Percentiles rank a stretch among this genome's conserved stretches.
Conservation (phyloP, 129 eudicot species). For the Arctium lappa region DNA sequence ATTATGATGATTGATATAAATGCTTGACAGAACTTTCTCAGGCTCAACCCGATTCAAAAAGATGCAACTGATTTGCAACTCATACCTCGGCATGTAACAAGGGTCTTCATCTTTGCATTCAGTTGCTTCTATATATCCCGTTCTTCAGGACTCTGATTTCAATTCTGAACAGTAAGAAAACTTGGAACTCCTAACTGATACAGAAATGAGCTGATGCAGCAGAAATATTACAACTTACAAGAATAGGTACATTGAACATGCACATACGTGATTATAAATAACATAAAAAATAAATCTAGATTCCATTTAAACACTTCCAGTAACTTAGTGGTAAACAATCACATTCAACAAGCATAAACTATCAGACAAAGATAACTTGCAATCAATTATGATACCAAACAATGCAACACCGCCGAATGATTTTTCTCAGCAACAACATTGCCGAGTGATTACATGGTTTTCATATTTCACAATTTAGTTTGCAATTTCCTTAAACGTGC, state of each 20-base stretch:
- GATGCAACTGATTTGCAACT: not conserved
- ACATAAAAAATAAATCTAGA: not conserved
- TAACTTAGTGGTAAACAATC: not conserved
- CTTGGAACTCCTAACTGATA: not conserved
- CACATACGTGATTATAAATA: not conserved
- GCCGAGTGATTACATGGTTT: too few species aligned
- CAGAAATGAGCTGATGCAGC: not conserved
- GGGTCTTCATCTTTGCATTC: conserved; percentile 33
- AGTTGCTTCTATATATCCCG: conserved; percentile 13
- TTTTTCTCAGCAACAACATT: too few species aligned
- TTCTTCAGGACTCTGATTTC: conserved; percentile 10
- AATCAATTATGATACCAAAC: too few species aligned
- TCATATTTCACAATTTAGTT: too few species aligned
- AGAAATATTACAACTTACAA: not conserved
- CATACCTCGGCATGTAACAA: conserved; percentile 35
- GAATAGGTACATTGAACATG: not conserved
- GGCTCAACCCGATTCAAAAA: not conserved
- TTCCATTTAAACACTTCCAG: not conserved
- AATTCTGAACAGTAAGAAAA: conserved; percentile 5
- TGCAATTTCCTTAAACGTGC: too few species aligned
- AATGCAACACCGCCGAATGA: too few species aligned
- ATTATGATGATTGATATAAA: not conserved
- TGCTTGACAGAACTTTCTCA: not conserved
- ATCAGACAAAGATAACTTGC: too few species aligned
- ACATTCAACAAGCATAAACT: too few species aligned